Evolutionary conservation across 805 yeast genomes (phyloP).

Genomic region (Saccharomycopsis guyanensis): DNA sequence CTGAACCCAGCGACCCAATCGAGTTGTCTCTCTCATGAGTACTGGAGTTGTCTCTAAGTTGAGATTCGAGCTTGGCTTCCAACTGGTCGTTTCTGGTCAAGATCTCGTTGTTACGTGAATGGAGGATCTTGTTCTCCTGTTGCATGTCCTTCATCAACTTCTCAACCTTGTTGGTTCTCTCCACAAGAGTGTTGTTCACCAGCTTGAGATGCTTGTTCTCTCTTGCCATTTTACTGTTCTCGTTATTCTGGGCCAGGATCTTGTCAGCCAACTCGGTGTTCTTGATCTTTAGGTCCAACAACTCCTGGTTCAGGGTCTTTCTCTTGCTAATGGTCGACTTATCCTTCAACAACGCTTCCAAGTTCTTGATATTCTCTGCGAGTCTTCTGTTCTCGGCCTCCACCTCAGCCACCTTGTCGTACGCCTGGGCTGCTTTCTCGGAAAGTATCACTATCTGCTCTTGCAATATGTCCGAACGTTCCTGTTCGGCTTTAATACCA

Average conservation of each 20-base stretch:
- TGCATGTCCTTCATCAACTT: not conserved
- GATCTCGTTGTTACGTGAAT: not conserved
- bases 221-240: constrained; percentile 2
- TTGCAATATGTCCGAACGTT: constrained; percentile 19
- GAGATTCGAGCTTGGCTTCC: not conserved
- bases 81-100: not conserved
- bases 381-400: constrained; percentile 17
- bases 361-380: constrained; percentile 14
- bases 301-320: constrained; percentile 13
- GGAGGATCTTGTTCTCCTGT: not conserved
- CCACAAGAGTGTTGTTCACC: not conserved
- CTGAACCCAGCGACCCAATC: constrained; percentile 12
- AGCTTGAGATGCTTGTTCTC: constrained; percentile 8
- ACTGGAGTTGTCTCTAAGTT: not conserved
- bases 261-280: constrained; percentile 8
- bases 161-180: not conserved
- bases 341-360: constrained; percentile 14
- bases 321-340: constrained; percentile 5
- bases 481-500: constrained; percentile 20
- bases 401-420: constrained; percentile 19
- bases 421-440: constrained; percentile 20
- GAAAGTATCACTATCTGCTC: constrained; percentile 20
- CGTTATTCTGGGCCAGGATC: constrained; percentile 1
- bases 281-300: constrained; percentile 12
- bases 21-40: constrained; percentile 16